Evolutionary conservation across 2,329 filamentous ascomycete species (phyloP).

Genomic region (Calonectria pteridis): DNA sequence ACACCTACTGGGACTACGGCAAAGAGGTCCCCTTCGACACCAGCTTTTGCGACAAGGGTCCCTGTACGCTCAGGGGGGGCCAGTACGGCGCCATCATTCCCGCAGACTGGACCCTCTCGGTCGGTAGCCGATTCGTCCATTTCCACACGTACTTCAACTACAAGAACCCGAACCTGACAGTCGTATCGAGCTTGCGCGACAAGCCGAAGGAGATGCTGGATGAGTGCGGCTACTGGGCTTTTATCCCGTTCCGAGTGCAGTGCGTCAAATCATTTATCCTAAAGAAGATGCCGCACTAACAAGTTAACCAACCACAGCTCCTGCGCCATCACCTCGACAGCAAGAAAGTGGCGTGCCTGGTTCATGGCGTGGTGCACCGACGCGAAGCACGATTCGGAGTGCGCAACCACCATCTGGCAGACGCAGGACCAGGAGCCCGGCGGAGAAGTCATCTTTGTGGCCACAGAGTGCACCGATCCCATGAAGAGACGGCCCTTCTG

Average conservation of each 20-base stretch:
- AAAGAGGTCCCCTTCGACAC: constrained; percentile 6
- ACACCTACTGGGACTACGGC: constrained; percentile 10
- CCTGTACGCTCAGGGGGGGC: neutral
- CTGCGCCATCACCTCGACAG: neutral
- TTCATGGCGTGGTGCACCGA: neutral
- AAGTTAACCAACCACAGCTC: neutral
- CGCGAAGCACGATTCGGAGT: neutral
- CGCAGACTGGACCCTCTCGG: neutral
- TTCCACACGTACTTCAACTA: neutral
- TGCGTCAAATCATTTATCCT: neutral
- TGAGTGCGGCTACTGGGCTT: constrained; percentile 17
- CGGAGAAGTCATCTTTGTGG: constrained; percentile 15
- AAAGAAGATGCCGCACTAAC: neutral
- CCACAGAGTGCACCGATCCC: neutral
- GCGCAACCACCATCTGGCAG: neutral
- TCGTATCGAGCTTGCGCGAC: neutral
- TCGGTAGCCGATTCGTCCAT: neutral
- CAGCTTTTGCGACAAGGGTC: neutral
- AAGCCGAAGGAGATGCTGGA: neutral
- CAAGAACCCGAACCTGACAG: neutral
- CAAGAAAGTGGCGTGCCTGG: neutral
- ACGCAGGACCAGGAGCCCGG: neutral
- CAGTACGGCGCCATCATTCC: neutral
- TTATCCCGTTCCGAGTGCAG: constrained; percentile 9
- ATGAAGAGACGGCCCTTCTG: neutral